phyloP scores from a whole-genome alignment of 768 basidiomycete species.

The Trametes sanguinea region DNA sequence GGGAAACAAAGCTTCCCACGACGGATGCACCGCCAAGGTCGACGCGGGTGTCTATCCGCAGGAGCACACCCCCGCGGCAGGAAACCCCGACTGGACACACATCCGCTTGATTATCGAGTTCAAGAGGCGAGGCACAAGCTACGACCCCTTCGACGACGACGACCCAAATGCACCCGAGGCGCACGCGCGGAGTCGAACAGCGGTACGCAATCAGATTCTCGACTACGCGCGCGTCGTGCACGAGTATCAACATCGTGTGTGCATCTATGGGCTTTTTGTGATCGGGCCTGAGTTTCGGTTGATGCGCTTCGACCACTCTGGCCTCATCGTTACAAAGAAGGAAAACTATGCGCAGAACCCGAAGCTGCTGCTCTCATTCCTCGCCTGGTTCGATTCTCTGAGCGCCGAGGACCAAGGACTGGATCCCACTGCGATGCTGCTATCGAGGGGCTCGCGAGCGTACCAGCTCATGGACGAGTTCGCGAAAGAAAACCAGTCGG shows the following conservation, averaged over 20 bases:
- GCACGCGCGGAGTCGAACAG: neutral
- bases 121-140: too few species aligned
- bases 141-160: neutral
- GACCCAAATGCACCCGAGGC: neutral
- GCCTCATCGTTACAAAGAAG: neutral
- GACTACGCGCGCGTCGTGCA: conserved; percentile 3
- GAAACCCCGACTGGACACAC: too few species aligned
- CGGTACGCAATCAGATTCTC: conserved; percentile 5
- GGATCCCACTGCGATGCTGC: neutral
- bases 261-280: conserved; percentile 12
- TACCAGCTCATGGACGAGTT: neutral
- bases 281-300: neutral
- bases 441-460: neutral
- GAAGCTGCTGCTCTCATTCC: neutral
- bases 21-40: too few species aligned
- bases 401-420: conserved; percentile 1
- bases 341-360: conserved; percentile 2
- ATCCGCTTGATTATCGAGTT: too few species aligned
- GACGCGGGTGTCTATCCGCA: too few species aligned
- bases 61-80: too few species aligned
- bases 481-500: neutral
- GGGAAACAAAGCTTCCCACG: too few species aligned
- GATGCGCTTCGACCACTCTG: conserved; percentile 7
- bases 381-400: neutral
- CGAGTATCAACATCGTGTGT: conserved; percentile 3